phyloP scores from a whole-genome alignment of 2,329 filamentous ascomycete genomes.

The Neoarthrinium moseri region DNA sequence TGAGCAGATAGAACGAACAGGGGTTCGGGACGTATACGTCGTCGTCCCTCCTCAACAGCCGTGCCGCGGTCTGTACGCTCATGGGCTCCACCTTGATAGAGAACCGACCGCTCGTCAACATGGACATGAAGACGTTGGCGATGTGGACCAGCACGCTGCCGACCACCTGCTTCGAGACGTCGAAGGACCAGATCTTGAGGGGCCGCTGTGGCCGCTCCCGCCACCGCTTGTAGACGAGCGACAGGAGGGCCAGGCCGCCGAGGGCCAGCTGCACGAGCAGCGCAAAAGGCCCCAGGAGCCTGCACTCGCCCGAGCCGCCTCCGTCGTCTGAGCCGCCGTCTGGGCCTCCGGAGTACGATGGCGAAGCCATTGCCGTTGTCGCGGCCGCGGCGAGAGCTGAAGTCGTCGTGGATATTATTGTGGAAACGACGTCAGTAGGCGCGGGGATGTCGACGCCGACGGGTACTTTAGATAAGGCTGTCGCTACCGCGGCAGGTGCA shows the following conservation, averaged over 20 bases:
- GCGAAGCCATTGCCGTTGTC: slow-evolving; percentile 14
- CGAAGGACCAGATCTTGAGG: slow-evolving; percentile 96
- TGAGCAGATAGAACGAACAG: slow-evolving; percentile 94
- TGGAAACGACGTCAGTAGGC: slow-evolving; percentile 16
- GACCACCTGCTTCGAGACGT: slow-evolving; percentile 95
- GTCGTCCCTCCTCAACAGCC: slow-evolving; percentile 40
- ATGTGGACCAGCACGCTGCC: slow-evolving; percentile 88
- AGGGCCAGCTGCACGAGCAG: slow-evolving; percentile 86
- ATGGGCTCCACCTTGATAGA: slow-evolving; percentile 58
- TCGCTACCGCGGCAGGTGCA: slow-evolving; percentile 16
- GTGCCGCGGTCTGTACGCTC: slow-evolving; percentile 31
- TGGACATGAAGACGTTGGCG: slow-evolving; percentile 92
- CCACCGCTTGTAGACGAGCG: slow-evolving; percentile 91
- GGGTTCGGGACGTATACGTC: slow-evolving; percentile 76
- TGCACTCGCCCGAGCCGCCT: slow-evolving; percentile 73
- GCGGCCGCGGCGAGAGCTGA: slow-evolving; percentile 21
- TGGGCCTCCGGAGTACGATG: slow-evolving; percentile 4
- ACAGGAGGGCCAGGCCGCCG: slow-evolving; percentile 77
- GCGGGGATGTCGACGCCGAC: slow-evolving; percentile 20
- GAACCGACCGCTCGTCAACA: slow-evolving; percentile 88
- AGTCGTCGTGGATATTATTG: slow-evolving; percentile 21
- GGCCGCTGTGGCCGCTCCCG: slow-evolving; percentile 88
- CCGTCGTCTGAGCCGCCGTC: slow-evolving; percentile 29
- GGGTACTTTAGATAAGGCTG: slow-evolving; percentile 17
- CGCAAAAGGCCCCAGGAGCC: slow-evolving; percentile 85